phyloP scores from a whole-genome alignment of 1,139 yeast genomes.

The Diutina siamensis region DNA sequence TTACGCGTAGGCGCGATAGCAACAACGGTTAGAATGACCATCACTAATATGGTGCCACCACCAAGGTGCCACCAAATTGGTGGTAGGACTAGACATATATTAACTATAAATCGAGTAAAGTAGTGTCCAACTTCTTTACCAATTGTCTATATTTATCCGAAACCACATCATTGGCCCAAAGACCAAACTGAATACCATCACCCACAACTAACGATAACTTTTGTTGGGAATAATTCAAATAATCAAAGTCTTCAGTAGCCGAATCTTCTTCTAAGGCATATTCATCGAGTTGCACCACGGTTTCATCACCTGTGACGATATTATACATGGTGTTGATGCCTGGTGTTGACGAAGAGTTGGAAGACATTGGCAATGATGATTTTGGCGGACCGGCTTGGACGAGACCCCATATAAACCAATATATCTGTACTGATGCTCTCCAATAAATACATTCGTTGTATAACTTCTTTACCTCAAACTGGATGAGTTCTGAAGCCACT shows the following conservation, averaged over 20 bases:
- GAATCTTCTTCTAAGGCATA: constrained; percentile 13
- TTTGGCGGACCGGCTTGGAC: constrained; percentile 51
- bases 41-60: no score
- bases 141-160: constrained; percentile 14
- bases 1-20: no score
- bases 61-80: no score
- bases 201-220: constrained; percentile 66
- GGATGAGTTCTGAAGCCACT: constrained; percentile 21
- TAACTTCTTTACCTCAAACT: constrained; percentile 44
- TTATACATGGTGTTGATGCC: constrained; percentile 31
- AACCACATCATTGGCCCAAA: constrained; percentile 29
- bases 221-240: constrained; percentile 62
- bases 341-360: constrained; percentile 13
- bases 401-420: constrained; percentile 91
- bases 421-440: constrained; percentile 71
- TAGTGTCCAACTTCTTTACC: constrained; percentile 33
- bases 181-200: constrained; percentile 55
- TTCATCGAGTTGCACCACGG: constrained; percentile 16
- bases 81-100: neutral
- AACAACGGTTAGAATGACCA: no score
- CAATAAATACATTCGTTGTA: constrained; percentile 61
- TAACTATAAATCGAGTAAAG: constrained; percentile 17
- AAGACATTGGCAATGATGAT: constrained; percentile 8
- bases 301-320: constrained; percentile 25
- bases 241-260: constrained; percentile 67